phyloP scores from a whole-genome alignment of 129 eudicot species.

The Artemisia argyi region DNA sequence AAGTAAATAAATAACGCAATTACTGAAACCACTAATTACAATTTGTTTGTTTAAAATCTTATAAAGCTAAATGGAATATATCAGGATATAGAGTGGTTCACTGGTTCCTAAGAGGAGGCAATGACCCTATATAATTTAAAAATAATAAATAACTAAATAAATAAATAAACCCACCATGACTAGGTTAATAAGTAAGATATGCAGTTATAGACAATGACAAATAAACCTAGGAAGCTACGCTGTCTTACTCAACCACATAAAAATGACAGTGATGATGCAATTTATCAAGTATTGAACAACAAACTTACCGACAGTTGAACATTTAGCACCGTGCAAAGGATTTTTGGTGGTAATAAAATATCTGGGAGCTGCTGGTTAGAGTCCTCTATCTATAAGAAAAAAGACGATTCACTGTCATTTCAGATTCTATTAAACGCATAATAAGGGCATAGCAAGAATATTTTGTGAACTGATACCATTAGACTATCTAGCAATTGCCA shows the following conservation, averaged over 20 bases:
- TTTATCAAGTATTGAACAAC: too few species aligned
- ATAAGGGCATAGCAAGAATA: background rate
- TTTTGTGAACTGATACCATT: background rate
- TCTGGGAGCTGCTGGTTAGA: background rate
- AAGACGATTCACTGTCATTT: conserved; percentile 2
- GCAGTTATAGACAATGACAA: background rate
- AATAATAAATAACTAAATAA: too few species aligned
- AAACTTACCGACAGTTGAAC: background rate
- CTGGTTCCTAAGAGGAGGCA: too few species aligned
- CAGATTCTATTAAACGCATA: conserved; percentile 8
- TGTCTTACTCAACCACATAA: too few species aligned
- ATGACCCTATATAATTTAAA: background rate
- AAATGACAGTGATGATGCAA: too few species aligned
- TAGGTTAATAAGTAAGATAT: background rate
- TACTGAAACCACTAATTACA: too few species aligned
- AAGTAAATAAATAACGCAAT: too few species aligned
- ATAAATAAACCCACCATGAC: too few species aligned
- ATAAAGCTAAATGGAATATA: background rate
- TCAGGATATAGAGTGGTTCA: background rate
- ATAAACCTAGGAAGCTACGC: too few species aligned
- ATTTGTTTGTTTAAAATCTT: background rate
- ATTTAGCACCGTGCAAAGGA: conserved; percentile 9
- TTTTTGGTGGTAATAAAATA: background rate
- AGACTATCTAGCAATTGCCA: conserved; percentile 6
- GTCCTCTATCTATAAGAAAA: conserved; percentile 26